Conservation (phyloP, 371 early-diverging fungal genomes). For the Zancudomyces culisetae region DNA sequence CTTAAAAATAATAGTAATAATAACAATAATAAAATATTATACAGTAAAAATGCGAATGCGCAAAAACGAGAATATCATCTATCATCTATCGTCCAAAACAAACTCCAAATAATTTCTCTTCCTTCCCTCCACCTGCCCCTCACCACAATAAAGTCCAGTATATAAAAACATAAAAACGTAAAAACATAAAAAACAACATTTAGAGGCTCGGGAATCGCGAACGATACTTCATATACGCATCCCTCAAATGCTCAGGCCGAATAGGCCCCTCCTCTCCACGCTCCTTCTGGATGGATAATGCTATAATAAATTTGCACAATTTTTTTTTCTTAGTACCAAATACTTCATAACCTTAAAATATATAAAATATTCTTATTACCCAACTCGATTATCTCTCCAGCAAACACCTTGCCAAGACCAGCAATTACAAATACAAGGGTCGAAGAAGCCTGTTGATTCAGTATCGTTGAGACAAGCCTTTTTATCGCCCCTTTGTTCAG, state of each 20-base stretch:
- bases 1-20: too few relatives aligned
- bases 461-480: slow-evolving; percentile 41
- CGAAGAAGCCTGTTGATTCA: slow-evolving; percentile 68
- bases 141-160: too few relatives aligned
- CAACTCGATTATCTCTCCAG: slow-evolving; percentile 79
- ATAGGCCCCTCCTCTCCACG: neutral
- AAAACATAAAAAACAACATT: too few relatives aligned
- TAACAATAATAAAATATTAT: too few relatives aligned
- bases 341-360: too few relatives aligned
- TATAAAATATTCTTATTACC: neutral
- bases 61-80: too few relatives aligned
- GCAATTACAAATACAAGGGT: slow-evolving; percentile 81
- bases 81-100: too few relatives aligned
- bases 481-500: slow-evolving; percentile 69
- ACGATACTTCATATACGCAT: neutral
- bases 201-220: neutral
- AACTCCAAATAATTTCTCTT: too few relatives aligned
- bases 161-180: too few relatives aligned
- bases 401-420: slow-evolving; percentile 88
- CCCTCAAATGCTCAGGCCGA: neutral
- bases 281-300: neutral
- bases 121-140: too few relatives aligned
- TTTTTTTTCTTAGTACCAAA: neutral
- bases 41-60: too few relatives aligned
- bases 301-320: neutral